Evolutionary conservation across 306 rosid genomes (phyloP).

Genomic region (Arachis hypogaea): DNA sequence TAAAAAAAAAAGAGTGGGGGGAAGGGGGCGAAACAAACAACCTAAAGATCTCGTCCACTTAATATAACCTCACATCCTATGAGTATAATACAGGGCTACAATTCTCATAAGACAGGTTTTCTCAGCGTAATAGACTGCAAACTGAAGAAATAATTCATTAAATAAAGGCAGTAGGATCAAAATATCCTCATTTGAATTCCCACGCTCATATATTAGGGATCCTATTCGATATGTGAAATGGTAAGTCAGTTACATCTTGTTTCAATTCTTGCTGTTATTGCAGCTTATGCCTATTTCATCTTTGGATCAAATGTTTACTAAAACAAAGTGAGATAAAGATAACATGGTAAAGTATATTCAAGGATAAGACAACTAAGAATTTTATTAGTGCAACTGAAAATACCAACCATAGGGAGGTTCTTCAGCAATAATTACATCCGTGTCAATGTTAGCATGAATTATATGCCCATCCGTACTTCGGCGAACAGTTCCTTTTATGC

Average conservation of each 20-base stretch:
- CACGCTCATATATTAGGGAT: neutral
- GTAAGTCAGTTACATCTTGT: neutral
- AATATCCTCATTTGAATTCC: constrained; percentile 1
- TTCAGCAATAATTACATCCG: constrained; percentile 96
- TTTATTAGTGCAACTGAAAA: constrained; percentile 18
- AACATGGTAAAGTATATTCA: neutral
- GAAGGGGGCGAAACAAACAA: neutral
- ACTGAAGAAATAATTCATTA: constrained; percentile 5
- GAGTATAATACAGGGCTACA: neutral
- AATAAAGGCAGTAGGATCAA: neutral
- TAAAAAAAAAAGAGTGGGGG: neutral
- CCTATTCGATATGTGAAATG: neutral
- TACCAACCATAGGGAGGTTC: constrained; percentile 97
- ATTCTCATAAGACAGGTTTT: neutral
- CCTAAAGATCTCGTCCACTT: constrained; percentile 1
- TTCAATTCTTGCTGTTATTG: constrained; percentile 3
- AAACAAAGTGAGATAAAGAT: neutral
- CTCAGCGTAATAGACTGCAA: neutral
- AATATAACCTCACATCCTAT: constrained; percentile 11
- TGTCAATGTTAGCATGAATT: constrained; percentile 98
- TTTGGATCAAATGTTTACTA: neutral
- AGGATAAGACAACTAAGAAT: constrained; percentile 19
- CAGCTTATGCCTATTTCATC: constrained; percentile 4
- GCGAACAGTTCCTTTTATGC: constrained; percentile 98
- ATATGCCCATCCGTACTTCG: constrained; percentile 99